A percentile compares a stretch with the other conserved stretches of the same genome.
phyloP scores from a whole-genome alignment of 2,329 filamentous ascomycete species.

The Diaporthe vaccinii region DNA sequence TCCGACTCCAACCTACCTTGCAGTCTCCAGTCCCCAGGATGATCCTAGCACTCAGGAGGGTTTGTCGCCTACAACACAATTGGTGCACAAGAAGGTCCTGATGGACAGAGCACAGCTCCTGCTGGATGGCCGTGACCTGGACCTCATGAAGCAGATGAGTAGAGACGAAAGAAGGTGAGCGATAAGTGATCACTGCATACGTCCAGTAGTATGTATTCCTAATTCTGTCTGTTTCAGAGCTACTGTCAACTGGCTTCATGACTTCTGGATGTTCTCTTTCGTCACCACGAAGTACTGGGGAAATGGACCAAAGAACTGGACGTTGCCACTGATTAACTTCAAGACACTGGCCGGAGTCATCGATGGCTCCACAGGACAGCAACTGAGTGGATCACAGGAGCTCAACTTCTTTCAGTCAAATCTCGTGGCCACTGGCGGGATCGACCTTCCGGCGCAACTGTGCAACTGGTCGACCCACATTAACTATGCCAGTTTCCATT shows the following conservation, averaged over 20 bases:
- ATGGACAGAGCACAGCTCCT: conserved; percentile 22
- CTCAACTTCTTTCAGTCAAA: background rate
- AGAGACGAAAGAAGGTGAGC: conserved; percentile 8
- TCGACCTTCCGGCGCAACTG: conserved; percentile 17
- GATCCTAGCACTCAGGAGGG: background rate
- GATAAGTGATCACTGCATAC: no score
- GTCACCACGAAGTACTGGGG: conserved; percentile 47
- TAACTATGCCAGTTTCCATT: rapidly evolving
- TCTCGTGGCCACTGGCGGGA: no score
- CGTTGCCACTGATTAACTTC: background rate
- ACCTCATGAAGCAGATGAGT: conserved; percentile 24
- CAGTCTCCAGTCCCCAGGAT: background rate
- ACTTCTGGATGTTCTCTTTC: conserved; percentile 46
- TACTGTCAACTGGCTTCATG: conserved; percentile 44
- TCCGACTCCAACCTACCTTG: conserved; percentile 8
- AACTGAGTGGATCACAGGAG: background rate
- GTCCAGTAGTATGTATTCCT: background rate
- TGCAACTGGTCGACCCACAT: conserved; percentile 23
- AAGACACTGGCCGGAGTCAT: background rate
- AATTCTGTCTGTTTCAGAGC: background rate
- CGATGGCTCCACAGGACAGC: background rate
- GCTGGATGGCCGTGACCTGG: background rate
- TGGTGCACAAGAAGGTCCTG: conserved; percentile 6
- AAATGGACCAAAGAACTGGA: conserved; percentile 43
- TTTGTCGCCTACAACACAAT: background rate